These are phyloP conservation scores for Fraxinus albicans DNA, from an alignment of 305 asterid genomes.

Conservation along the genomic window DNA sequence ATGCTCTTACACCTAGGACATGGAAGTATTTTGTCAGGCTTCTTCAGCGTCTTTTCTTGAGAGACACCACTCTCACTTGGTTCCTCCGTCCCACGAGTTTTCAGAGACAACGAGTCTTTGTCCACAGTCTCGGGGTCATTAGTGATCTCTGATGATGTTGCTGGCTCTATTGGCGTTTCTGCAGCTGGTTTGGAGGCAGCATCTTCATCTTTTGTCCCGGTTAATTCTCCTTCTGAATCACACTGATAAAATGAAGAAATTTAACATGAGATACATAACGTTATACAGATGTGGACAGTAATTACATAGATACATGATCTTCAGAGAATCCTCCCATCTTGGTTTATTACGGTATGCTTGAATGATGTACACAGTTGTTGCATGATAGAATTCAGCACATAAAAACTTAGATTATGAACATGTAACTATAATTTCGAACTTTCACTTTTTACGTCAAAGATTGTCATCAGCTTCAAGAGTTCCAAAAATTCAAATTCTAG, in stretches of 20 bases:
- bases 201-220: conserved; percentile 21
- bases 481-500: not conserved
- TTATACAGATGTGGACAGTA: not conserved
- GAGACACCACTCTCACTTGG: conserved; percentile 31
- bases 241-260: conserved; percentile 32
- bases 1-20: conserved; percentile 83
- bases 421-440: not conserved
- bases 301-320: not conserved
- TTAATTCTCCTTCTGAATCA: conserved; percentile 30
- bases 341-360: not conserved
- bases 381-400: not conserved
- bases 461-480: not conserved
- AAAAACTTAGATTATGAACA: not conserved
- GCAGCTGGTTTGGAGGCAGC: conserved; percentile 26
- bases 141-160: conserved; percentile 38
- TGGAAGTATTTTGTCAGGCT: conserved; percentile 69
- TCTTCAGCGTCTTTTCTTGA: conserved; percentile 45
- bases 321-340: not conserved
- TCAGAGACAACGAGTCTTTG: conserved; percentile 27
- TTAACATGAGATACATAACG: conserved; percentile 12
- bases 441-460: no score
- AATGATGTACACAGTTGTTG: not conserved
- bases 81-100: conserved; percentile 30
- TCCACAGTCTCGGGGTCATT: conserved; percentile 29
- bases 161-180: conserved; percentile 28